phyloP scores from a whole-genome alignment of 306 rosid species.

The Boehmeria nivea region DNA sequence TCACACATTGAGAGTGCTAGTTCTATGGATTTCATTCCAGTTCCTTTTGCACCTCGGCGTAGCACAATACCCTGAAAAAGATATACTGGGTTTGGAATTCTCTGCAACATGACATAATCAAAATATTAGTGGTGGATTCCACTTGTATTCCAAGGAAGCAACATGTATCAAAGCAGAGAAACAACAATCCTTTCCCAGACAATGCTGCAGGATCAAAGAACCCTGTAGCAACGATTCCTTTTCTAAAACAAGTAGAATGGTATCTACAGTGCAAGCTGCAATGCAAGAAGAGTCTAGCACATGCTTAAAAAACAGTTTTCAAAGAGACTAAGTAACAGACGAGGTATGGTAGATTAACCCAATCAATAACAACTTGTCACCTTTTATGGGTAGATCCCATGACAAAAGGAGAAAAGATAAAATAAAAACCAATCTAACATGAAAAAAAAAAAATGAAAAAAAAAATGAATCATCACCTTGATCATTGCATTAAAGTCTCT shows the following conservation, averaged over 20 bases:
- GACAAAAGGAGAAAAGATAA: background rate
- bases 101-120: constrained; percentile 46
- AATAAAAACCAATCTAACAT: background rate
- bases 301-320: no score
- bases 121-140: constrained; percentile 3
- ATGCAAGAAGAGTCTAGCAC: no score
- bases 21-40: constrained; percentile 97
- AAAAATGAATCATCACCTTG: constrained; percentile 45
- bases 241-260: no score
- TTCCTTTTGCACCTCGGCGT: constrained; percentile 99
- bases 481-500: constrained; percentile 75
- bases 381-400: no score
- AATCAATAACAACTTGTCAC: no score
- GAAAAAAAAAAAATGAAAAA: background rate
- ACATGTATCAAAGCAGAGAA: background rate
- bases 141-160: background rate
- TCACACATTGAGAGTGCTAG: constrained; percentile 97
- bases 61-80: constrained; percentile 98
- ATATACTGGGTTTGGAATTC: constrained; percentile 89
- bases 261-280: no score
- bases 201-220: no score
- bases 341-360: no score
- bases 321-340: no score
- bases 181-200: no score
- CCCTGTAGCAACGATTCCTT: no score